A percentile compares a stretch with the other conserved stretches of the same genome.
These are phyloP conservation scores for Diplodia seriata DNA, from an alignment of 2,329 filamentous ascomycete genomes.

Conservation along the genomic window DNA sequence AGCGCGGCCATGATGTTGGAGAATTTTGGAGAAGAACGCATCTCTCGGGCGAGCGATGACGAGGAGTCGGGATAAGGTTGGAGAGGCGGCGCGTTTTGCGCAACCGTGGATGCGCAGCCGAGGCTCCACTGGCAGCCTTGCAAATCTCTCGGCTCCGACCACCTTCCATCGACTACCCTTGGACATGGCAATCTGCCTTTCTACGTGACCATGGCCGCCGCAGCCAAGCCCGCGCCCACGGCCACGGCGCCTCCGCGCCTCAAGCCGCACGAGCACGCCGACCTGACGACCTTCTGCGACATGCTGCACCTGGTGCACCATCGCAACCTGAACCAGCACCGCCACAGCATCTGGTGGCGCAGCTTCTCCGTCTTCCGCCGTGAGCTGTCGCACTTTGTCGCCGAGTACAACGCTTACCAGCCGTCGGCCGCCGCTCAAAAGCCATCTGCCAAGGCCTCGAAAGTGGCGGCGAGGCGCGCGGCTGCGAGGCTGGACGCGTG, in stretches of 20 bases:
- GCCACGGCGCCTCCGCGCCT: conserved; percentile 15
- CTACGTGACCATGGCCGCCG: neutral
- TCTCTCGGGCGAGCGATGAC: too few species aligned
- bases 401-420: conserved; percentile 30
- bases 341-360: conserved; percentile 80
- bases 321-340: conserved; percentile 92
- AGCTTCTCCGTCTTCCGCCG: conserved; percentile 75
- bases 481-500: conserved; percentile 24
- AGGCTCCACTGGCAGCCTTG: conserved; percentile 10
- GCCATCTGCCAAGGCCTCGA: conserved; percentile 10
- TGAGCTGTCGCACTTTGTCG: conserved; percentile 63
- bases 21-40: too few species aligned
- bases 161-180: neutral
- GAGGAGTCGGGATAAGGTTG: conserved; percentile 10
- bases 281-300: conserved; percentile 44
- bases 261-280: conserved; percentile 24
- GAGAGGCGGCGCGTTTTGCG: neutral
- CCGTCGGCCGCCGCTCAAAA: conserved; percentile 33
- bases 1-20: neutral
- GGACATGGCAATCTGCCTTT: neutral
- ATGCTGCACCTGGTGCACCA: conserved; percentile 71
- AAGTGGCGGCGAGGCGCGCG: conserved; percentile 14
- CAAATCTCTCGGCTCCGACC: conserved; percentile 19
- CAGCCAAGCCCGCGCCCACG: neutral
- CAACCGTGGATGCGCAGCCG: conserved; percentile 14